phyloP scores from a whole-genome alignment of 2,329 filamentous ascomycete species.

The Ophiostoma ips region DNA sequence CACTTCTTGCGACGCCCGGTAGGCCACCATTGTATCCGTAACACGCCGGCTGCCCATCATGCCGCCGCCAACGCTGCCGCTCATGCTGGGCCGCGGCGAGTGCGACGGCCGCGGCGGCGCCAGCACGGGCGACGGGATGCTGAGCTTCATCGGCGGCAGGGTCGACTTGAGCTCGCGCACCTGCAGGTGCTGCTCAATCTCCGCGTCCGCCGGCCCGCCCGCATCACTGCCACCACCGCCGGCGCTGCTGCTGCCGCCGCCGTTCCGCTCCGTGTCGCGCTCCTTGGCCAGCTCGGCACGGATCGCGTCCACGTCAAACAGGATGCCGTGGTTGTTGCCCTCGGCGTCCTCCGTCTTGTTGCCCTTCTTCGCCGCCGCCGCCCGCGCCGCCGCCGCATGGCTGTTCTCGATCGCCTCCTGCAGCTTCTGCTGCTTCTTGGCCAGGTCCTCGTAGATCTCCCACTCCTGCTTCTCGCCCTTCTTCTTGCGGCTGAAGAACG shows the following conservation, averaged over 20 bases:
- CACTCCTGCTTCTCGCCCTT: constrained; percentile 72
- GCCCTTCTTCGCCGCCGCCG: constrained; percentile 11
- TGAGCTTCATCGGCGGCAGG: constrained; percentile 77
- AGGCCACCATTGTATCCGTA: constrained; percentile 7
- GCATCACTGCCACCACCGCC: neutral
- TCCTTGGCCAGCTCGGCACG: constrained; percentile 69
- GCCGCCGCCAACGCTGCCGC: neutral
- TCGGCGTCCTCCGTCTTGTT: constrained; percentile 34
- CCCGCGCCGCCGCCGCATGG: constrained; percentile 1
- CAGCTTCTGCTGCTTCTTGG: constrained; percentile 5
- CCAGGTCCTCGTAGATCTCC: constrained; percentile 75
- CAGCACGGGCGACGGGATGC: constrained; percentile 24
- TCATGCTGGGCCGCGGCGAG: constrained; percentile 18
- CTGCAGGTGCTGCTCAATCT: constrained; percentile 32
- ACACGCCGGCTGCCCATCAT: neutral
- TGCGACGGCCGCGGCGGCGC: constrained; percentile 18
- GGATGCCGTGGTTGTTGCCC: constrained; percentile 46
- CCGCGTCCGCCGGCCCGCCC: constrained; percentile 13
- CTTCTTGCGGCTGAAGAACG: constrained; percentile 73
- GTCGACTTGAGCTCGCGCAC: constrained; percentile 79
- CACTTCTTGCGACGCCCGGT: constrained; percentile 5
- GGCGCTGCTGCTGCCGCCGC: neutral
- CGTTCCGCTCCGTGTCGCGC: constrained; percentile 22
- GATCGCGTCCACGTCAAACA: constrained; percentile 95
- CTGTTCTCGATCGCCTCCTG: neutral